Base-by-base conservation (phyloP, 164 flowering plant genomes). In the Annona cherimola region DNA sequence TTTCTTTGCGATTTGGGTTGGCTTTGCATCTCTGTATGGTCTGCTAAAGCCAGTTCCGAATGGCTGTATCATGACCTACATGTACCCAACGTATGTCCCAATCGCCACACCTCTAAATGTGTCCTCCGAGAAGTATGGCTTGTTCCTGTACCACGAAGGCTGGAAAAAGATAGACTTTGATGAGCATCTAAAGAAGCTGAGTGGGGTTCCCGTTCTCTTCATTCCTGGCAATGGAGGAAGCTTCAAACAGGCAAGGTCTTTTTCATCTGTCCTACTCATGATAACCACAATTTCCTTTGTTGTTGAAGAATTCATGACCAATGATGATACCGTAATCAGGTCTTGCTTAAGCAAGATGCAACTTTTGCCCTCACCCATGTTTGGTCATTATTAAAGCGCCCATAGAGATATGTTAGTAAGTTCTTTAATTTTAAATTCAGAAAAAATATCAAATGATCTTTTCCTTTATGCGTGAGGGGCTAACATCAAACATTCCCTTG, bases 151-250 rank as follows among this genome's bases (percentile, higher is more conserved):
- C 69, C 98, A 96, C 68, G 99, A 96, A 85, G 99, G 99, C 1
- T 96, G 99, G 99, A 88, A 83, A 71, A 85, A 85, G 88, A 93
- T 96, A 61, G 97, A 96, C 80, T 93, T 88, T 61, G 57, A 78
- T 40, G 89, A 92, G 61, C 97, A 89, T 77, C 69, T 96, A 5
- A 90, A 88, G 84, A 83, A 86, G 79, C 88, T 93, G 39, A 86
- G 71, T 79, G 99, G 99, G 0, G 84, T 87, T 67, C 99, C 99
- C 1, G 95, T 96, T 55, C 90, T 96, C 79, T 93, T 93, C 72
- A 87, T 96, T 68, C 99, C 99, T 0, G 99, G 99, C 55, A 96
- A 93, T 84, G 95, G 97, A 20, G 99, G 99, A 69, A 93, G 99
- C 84, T 96, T 84, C 83, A 96, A 96, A 75, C 99, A 96, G 97